Base-by-base conservation (phyloP, 306 rosid species). In the Hippophae gyantsensis region DNA sequence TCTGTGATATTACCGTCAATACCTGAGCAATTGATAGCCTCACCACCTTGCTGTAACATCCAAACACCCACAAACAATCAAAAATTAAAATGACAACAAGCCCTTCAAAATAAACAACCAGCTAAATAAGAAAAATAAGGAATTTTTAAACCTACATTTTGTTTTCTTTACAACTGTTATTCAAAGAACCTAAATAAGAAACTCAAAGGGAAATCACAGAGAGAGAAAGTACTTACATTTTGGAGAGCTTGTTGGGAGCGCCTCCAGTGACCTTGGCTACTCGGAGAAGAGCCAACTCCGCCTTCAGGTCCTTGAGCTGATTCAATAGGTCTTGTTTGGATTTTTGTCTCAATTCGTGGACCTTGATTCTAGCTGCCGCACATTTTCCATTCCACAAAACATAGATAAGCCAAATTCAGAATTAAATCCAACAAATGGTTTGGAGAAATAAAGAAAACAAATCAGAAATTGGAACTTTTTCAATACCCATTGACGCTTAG, bases 241-340 rank as follows among this genome's bases (percentile, higher is more conserved):
- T 92, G 74, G 99, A 88, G 60, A 88, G 99, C 86, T 88, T 92
- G 86, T 92, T 92, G 69, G 99, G 86, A 6, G 97, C 97, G 46
- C 97, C 99, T 0, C 97, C 96, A 9, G 99, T 92, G 81, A 88
- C 99, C 86, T 92, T 92, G 23, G 99, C 93, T 1, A 92, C 99
- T 14, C 96, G 99, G 56, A 92, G 99, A 63, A 85, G 78, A 5
- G 96, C 79, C 55, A 92, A 93, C 72, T 87, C 99, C 0, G 99
- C 97, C 78, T 87, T 92, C 68, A 92, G 97, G 60, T 92, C 99
- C 83, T 87, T 92, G 11, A 87, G 85, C 84, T 92, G 99, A 60
- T 4, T 63, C 84, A 81, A 61, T 12, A 92, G 75, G 9, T 92
- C 99, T 1, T 58, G 67, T 80, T 86, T 88, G 2, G 78, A 6